Percentiles rank a stretch among this genome's conserved stretches.
phyloP scores from a whole-genome alignment of 106 monocot genomes.

The Posidonia australis region DNA sequence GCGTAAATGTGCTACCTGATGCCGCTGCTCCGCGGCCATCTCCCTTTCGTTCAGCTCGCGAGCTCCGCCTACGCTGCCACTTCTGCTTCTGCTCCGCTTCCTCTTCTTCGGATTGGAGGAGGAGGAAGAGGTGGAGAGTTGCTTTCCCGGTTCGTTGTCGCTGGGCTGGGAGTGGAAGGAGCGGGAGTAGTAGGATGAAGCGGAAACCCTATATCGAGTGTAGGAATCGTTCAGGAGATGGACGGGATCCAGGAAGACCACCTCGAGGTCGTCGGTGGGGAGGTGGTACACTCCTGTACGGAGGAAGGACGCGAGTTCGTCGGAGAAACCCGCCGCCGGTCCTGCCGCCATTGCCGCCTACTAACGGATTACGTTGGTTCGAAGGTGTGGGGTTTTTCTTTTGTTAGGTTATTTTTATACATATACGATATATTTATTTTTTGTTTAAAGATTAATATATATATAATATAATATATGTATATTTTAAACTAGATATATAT shows the following conservation, averaged over 20 bases:
- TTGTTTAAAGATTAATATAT: no score
- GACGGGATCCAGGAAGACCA: constrained; percentile 74
- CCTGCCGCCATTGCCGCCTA: no score
- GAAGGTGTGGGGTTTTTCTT: no score
- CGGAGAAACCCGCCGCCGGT: constrained; percentile 4
- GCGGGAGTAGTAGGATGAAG: constrained; percentile 72
- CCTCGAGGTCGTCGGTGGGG: constrained; percentile 7
- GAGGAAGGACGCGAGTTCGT: constrained; percentile 45
- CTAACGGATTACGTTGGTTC: no score
- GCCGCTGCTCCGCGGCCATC: constrained; percentile 46
- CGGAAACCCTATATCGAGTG: constrained; percentile 37
- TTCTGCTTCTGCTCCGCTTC: constrained; percentile 33
- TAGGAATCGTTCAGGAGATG: constrained; percentile 65
- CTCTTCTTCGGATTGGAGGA: constrained; percentile 16
- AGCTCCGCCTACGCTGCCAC: constrained; percentile 14
- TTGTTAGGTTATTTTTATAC: no score
- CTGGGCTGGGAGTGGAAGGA: constrained; percentile 17
- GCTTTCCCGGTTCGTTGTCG: neutral
- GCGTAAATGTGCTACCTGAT: constrained; percentile 29
- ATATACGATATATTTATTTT: no score
- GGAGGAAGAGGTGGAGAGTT: neutral
- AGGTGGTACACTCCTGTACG: constrained; percentile 56
- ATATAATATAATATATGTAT: no score
- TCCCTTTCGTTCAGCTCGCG: constrained; percentile 55
- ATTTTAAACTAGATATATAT: no score